Conservation (phyloP, 2,329 filamentous ascomycete genomes). For the Polychaeton citri region DNA sequence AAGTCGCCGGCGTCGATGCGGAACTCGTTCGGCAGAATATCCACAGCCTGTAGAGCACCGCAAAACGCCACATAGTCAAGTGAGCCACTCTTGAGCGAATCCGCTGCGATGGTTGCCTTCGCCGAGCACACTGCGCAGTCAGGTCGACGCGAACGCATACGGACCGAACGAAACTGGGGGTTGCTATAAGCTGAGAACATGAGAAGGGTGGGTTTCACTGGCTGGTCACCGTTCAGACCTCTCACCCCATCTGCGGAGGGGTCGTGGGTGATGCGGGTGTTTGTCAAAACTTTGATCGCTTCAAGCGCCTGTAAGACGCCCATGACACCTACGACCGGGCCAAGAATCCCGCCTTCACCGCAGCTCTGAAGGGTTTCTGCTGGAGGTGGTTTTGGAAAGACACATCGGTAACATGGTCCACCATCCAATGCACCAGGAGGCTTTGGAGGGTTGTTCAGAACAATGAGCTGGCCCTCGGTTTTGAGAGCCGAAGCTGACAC, state of each 20-base stretch:
- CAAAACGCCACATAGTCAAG: constrained; percentile 83
- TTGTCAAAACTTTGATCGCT: constrained; percentile 57
- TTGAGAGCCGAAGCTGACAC: constrained; percentile 82
- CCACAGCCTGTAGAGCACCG: constrained; percentile 44
- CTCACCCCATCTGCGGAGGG: background rate
- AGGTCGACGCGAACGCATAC: constrained; percentile 53
- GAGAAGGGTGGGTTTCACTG: constrained; percentile 28
- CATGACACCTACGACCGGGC: constrained; percentile 87
- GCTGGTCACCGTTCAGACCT: background rate
- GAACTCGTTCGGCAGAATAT: constrained; percentile 47
- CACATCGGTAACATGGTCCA: constrained; percentile 84
- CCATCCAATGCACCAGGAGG: constrained; percentile 44
- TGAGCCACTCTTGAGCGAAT: constrained; percentile 49
- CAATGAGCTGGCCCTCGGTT: constrained; percentile 78
- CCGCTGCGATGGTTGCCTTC: constrained; percentile 46
- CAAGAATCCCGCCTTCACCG: constrained; percentile 83
- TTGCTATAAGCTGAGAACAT: constrained; percentile 43
- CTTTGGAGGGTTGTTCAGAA: constrained; percentile 68
- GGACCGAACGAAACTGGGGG: constrained; percentile 58
- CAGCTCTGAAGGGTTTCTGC: constrained; percentile 72
- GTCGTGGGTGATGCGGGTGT: constrained; percentile 3
- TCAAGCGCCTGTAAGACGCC: constrained; percentile 85
- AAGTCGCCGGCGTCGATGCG: constrained; percentile 53
- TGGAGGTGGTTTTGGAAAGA: constrained; percentile 80
- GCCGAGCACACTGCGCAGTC: constrained; percentile 68